Evolutionary conservation across 208 protist species (phyloP).

Genomic region (Trypanosoma cruzi): DNA sequence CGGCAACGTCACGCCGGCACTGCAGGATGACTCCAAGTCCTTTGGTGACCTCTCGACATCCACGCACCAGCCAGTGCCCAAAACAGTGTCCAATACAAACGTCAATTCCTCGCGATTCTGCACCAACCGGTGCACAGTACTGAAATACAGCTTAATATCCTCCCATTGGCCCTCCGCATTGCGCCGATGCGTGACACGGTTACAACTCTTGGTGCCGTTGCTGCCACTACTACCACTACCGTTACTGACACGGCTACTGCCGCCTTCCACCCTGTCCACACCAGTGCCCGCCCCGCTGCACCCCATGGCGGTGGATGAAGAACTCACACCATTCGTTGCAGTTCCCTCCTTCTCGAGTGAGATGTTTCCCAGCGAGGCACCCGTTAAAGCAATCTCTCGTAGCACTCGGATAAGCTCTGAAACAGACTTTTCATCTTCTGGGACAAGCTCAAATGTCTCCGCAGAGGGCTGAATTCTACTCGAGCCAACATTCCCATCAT

Average conservation of each 20-base stretch:
- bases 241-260: background rate
- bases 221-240: background rate
- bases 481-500: background rate
- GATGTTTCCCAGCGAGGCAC: conserved; percentile 35
- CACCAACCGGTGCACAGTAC: conserved; percentile 30
- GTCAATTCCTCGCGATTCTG: conserved; percentile 55
- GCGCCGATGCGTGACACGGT: background rate
- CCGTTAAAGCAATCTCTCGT: conserved; percentile 51
- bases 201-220: background rate
- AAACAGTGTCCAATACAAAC: conserved; percentile 30
- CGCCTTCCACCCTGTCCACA: background rate
- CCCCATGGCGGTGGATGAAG: background rate
- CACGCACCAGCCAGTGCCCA: conserved; percentile 45
- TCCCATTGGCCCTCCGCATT: conserved; percentile 42
- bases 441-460: conserved; percentile 45
- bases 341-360: background rate
- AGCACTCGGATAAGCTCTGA: conserved; percentile 42
- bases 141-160: conserved; percentile 40
- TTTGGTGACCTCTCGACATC: background rate
- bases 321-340: background rate
- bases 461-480: background rate
- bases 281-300: background rate
- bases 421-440: conserved; percentile 32
- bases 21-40: background rate
- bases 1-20: background rate